Base-by-base conservation (phyloP, 768 basidiomycete genomes). In the Macrolepiota fuliginosa region DNA sequence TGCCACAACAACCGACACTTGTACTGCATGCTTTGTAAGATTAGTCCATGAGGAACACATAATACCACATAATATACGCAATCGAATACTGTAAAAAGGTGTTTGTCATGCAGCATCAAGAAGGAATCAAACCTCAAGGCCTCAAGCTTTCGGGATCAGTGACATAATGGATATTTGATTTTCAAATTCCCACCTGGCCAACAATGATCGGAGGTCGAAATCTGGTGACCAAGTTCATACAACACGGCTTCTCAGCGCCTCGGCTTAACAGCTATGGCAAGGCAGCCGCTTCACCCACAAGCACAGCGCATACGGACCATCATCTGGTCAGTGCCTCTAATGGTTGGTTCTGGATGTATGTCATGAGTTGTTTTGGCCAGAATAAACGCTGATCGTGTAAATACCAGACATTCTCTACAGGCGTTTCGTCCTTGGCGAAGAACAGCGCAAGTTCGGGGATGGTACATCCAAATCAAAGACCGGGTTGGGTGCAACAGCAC, bases 331-430 rank as follows among this genome's bases (percentile, higher is more conserved):
- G 64, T 86, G 12, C 89, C 89, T 3, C 80, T 91, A 47, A 85
- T 90, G 54, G 85, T 80, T 27, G 87, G 82, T 4, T 84, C 83
- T 12, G 82, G 86, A 53, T 81, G 89, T 91, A 59, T 62, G 85
- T 78, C 11, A 6, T 45, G 32, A n/a, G 13, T 24, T 19, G 59
- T 17, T 49, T 56, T 47, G 52, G 40, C 67, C 12, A 24, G 3
- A 6, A 27, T 10, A 25, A 6, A 6, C 12, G 25, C 47, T 27
- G 22, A 24, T 12, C 19, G 9, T 4, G 25, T 15, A 25, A 25
- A 27, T 24, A 0, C 39, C 65, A 90, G 90, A 82, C 50, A 82
- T 90, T 52, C 71, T 90, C 63, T 91, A 88, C 69, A 85, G 84
- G 69, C 84, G 90, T 3, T 74, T 88, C 2, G 78, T 83, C 22